Evolutionary conservation across 129 eudicot species (phyloP), one percentile per base, ranked within the genome.

Genomic region (Escallonia herrerae): DNA sequence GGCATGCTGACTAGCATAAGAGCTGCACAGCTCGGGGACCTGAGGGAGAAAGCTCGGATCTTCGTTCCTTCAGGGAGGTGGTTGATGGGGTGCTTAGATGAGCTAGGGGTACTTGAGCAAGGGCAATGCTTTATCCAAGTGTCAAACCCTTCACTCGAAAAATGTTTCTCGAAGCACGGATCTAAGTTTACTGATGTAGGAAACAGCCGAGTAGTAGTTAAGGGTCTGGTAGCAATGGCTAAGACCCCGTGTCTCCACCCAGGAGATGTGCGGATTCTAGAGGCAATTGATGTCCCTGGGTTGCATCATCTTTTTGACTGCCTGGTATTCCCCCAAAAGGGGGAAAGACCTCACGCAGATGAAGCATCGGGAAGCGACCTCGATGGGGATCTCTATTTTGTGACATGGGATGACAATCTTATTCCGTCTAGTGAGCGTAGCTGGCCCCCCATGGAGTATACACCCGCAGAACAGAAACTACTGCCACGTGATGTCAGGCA

Each of bases 221-320:
- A 66, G 54, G 87, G 87, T 9, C 48, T 77, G 39, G 87, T 82
- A 14, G 82, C 64, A 40, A 60, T 82, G 2, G 87, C 80, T 0
- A 82, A 82, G 71, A 82, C 77, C 54, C 87, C 87, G 5, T 81
- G 86, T 62, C 82, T 81, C 60, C 86, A 81, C 71, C 86, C 86
- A 1, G 86, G 86, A 44, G 86, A 81, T 70, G 63, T 81, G 41
- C 15, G 86, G 51, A 70, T 81, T 62, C 64, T 81, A 47, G 80
- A 77, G 71, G 87, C 87, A 8, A 78, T 82, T 11, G 83, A 82
- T 74, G 74, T 47, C 6, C 83, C 87, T 0, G 78, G 58, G 10
- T 60, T 82, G 78, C 72, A 70, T 33, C 80, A 82, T 78, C 80
- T 77, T 8, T 70, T 62, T 67, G 87, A 82, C 58, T 82, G 87